Evolutionary conservation across 2,329 filamentous ascomycete genomes (phyloP), one percentile per base, ranked within the genome.

Genomic region (Penicillium janthinellum): DNA sequence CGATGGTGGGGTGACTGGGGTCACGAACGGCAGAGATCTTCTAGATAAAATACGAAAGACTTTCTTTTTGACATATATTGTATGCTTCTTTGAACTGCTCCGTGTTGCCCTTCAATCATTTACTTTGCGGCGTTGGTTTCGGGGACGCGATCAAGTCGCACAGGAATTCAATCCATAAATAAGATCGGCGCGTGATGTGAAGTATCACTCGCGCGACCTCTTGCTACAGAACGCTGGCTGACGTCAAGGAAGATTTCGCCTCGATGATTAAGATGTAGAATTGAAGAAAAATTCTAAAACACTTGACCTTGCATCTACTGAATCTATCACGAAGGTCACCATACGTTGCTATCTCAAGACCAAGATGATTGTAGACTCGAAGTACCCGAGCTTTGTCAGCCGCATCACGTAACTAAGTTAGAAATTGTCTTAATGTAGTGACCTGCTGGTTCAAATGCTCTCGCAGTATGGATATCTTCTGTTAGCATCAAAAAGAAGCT

Each of bases 111-210:
- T 42, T 22, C 1, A 14, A 42, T 42, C 10, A 17, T 17, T 42
- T 22, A 22, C 7, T 42, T 17, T 42, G 20, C 8, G 4, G 12
- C 22, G 39, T 42, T 42, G 39, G 12, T 31, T 8, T 31, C 31
- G 7, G 6, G 6, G 39, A 42, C 39, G 39, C 17, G 39, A 22
- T 42, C 39, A 47, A 25, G 59, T 58, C 11, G 45, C 44, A 61
- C 59, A 61, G 45, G 25, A 7, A 10, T 10, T 5, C 31, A 31
- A 31, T 31, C 2, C 2, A 31, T 31, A 28, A 25, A 54, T 28
- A 31, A 54, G 34, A 53, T 49, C 34, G 31, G 20, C 53, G 34
- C 35, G 41, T 49, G 48, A 22, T 11, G 31, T 31, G 39, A n/a
- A 52, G 45, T 10, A 15, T 22, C 45, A 28, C 28, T 20, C 2